Evolutionary conservation across 495 filamentous ascomycete species (phyloP), one percentile per base, ranked within the genome.

Genomic region (Xylaria acuta): DNA sequence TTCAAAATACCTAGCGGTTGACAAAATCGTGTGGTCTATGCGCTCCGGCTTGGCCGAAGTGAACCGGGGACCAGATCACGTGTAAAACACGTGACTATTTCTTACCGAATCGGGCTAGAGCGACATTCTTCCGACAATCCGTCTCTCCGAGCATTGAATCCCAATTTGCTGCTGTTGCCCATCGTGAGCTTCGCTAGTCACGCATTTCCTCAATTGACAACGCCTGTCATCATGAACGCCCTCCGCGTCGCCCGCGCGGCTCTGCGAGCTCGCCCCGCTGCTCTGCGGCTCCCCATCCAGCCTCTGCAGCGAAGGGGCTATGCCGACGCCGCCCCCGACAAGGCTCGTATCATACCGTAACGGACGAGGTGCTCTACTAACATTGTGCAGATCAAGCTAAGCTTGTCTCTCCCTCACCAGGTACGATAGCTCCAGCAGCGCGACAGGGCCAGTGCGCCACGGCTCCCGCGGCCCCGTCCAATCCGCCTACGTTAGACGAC

Each of bases 381-480:
- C 72, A 72, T 72, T 71, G 64, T 45, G 45, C 75, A 98, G 91
- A 97, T 99, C 89, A 94, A 96, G 89, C 89, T 99, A 84, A 96
- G 93, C 86, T 89, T 99, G 86, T 89, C 92, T 80, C 92, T 99
- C 73, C 96, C 96, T 86, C 97, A 98, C 86, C 94, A 98, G 94
- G 96, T 99, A 92, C 81, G 92, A 72, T 54, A 27, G 16, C 34
- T 36, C 40, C 68, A 51, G 45, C 18, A 40, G 1, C 25, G 45
- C 58, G 45, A 40, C 1, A 30, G 14, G 11, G 53, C 6, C 27
- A 56, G 1, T 56, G 3, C 53, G 32, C 27, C 53, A 56, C 32
- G 27, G 12, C 11, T 7, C 53, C 53, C 53, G 14, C 58, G 69
- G 60, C 77, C 65, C 74, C 67, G 62, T 67, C 30, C 47, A 32